phyloP scores from a whole-genome alignment of 208 protist genomes.

The Novymonas esmeraldas region DNA sequence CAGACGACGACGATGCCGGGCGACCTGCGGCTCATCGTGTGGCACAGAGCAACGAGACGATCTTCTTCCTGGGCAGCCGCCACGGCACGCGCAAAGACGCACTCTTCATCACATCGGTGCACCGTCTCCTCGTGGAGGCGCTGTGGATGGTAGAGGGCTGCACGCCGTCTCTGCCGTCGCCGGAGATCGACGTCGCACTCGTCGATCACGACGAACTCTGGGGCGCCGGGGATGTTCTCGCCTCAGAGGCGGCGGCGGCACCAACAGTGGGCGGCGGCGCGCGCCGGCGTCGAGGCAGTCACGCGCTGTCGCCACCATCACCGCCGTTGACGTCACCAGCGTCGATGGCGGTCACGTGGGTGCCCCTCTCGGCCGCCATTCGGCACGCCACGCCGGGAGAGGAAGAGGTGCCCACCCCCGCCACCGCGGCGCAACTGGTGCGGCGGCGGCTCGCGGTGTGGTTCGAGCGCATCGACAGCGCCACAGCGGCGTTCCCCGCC shows the following conservation, averaged over 20 bases:
- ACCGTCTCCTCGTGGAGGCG: slow-evolving; percentile 11
- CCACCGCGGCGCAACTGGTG: slow-evolving; percentile 1
- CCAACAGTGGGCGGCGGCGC: not conserved
- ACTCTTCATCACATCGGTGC: slow-evolving; percentile 8
- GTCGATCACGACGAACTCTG: slow-evolving; percentile 48
- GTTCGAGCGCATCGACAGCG: slow-evolving; percentile 22
- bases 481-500: slow-evolving; percentile 5
- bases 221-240: slow-evolving; percentile 47
- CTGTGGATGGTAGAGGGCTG: not conserved
- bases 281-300: not conserved
- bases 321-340: not conserved
- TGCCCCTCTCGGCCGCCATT: not conserved
- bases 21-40: not conserved
- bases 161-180: not conserved
- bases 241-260: slow-evolving; percentile 3
- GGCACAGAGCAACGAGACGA: not conserved
- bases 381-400: too few relatives aligned
- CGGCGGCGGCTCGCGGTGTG: slow-evolving; percentile 8
- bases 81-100: slow-evolving; percentile 18
- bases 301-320: not conserved
- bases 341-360: not conserved
- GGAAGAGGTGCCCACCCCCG: not conserved
- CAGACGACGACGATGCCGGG: not conserved
- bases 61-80: slow-evolving; percentile 14
- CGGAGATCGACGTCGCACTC: slow-evolving; percentile 35